Evolutionary conservation across 2,329 filamentous ascomycete genomes (phyloP).

Genomic region (Fusarium setosum): DNA sequence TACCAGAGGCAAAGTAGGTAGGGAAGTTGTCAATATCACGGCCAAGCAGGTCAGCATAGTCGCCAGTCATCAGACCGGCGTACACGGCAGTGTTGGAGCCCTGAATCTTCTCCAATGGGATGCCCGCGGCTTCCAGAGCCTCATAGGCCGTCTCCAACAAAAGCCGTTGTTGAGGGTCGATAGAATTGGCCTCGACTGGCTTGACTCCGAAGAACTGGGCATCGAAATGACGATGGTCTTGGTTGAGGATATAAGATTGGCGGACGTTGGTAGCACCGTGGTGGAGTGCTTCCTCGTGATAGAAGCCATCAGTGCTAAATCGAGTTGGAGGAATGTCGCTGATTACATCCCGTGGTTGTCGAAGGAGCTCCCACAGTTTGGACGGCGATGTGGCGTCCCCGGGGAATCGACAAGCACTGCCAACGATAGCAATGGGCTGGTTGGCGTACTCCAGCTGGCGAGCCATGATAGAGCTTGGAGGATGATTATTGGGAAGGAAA

Average conservation of each 20-base stretch:
- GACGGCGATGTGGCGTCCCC: slow-evolving; percentile 43
- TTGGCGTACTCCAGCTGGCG: not conserved
- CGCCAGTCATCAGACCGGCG: not conserved
- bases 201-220: slow-evolving; percentile 53
- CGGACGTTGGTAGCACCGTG: not conserved
- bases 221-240: slow-evolving; percentile 38
- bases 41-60: not conserved
- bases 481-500: no score
- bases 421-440: slow-evolving; percentile 55
- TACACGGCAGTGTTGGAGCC: not conserved
- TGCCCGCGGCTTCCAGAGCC: not conserved
- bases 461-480: not conserved
- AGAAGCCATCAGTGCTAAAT: not conserved
- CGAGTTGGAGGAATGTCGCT: not conserved
- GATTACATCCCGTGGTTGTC: not conserved
- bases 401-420: slow-evolving; percentile 53
- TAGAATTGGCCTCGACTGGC: slow-evolving; percentile 49
- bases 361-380: not conserved
- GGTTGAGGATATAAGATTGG: not conserved
- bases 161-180: slow-evolving; percentile 48
- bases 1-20: not conserved
- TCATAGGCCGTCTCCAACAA: not conserved
- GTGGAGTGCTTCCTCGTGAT: not conserved
- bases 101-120: not conserved
- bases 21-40: not conserved